A percentile compares a stretch with the other conserved stretches of the same genome.
phyloP scores from a whole-genome alignment of 371 early-diverging fungal genomes.

The Mucor piriformis region DNA sequence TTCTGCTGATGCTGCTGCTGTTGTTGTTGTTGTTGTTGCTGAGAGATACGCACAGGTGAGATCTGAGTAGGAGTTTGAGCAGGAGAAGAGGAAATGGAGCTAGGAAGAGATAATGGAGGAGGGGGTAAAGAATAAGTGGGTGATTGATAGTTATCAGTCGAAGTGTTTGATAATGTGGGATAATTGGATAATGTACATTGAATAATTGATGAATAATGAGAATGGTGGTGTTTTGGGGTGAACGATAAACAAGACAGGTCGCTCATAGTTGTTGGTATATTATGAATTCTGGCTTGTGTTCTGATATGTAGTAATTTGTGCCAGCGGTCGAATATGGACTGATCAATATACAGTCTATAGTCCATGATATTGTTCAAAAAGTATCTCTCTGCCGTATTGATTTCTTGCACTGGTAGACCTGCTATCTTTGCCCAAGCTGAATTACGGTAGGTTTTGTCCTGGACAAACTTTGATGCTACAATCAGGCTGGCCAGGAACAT shows the following conservation, averaged over 20 bases:
- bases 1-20: slow-evolving; percentile 4
- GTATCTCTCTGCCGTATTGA: slow-evolving; percentile 75
- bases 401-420: slow-evolving; percentile 70
- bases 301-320: slow-evolving; percentile 45
- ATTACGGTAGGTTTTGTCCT: slow-evolving; percentile 80
- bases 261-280: slow-evolving; percentile 14
- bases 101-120: slow-evolving; percentile 35
- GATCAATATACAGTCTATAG: slow-evolving; percentile 72
- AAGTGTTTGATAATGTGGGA: slow-evolving; percentile 1
- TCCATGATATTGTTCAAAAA: slow-evolving; percentile 71
- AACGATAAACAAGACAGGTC: slow-evolving; percentile 23
- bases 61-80: slow-evolving; percentile 48
- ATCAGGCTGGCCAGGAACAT: slow-evolving; percentile 82
- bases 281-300: slow-evolving; percentile 35
- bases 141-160: slow-evolving; percentile 2
- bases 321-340: slow-evolving; percentile 57
- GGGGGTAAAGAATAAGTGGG: slow-evolving; percentile 24
- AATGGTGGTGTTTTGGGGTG: neutral
- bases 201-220: neutral
- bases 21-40: neutral
- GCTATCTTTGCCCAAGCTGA: slow-evolving; percentile 84
- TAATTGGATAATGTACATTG: neutral
- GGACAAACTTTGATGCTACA: slow-evolving; percentile 79
- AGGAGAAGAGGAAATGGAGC: slow-evolving; percentile 48
- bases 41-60: slow-evolving; percentile 31